Percentiles rank a stretch among this genome's conserved stretches.
These are phyloP conservation scores for Diaporthe helianthi DNA, from an alignment of 2,329 filamentous ascomycete species.

Conservation along the genomic window DNA sequence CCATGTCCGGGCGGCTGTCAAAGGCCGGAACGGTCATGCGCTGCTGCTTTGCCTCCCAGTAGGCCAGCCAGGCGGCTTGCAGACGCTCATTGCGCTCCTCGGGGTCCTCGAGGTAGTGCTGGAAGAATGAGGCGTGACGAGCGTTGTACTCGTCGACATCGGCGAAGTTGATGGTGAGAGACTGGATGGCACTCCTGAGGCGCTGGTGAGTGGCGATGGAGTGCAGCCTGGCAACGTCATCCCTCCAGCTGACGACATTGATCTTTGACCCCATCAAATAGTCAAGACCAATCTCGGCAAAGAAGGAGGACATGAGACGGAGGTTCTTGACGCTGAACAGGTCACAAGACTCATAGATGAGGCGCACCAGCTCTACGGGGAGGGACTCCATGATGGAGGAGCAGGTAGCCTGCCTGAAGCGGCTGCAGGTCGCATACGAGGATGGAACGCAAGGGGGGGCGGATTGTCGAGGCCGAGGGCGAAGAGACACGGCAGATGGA, in stretches of 20 bases:
- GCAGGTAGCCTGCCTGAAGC: conserved; percentile 32
- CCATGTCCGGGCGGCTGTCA: conserved; percentile 44
- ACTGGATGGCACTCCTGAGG: conserved; percentile 50
- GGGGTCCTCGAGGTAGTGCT: conserved; percentile 48
- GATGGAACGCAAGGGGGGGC: neutral
- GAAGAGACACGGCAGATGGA: conserved; percentile 8
- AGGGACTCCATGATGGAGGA: conserved; percentile 39
- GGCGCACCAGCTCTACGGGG: conserved; percentile 50
- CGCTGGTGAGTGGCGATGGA: conserved; percentile 52
- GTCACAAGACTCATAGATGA: conserved; percentile 52
- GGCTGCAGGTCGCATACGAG: conserved; percentile 33
- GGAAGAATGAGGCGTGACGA: conserved; percentile 45
- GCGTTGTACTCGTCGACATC: conserved; percentile 51
- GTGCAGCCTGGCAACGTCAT: conserved; percentile 53
- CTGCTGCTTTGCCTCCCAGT: conserved; percentile 46
- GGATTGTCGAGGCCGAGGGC: conserved; percentile 19
- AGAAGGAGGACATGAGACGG: conserved; percentile 47
- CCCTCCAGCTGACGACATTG: conserved; percentile 51
- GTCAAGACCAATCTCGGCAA: conserved; percentile 52
- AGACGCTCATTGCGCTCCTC: conserved; percentile 47
- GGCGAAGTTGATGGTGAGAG: conserved; percentile 54
- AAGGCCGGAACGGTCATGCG: conserved; percentile 46
- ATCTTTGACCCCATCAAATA: conserved; percentile 52
- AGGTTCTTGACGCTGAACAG: conserved; percentile 48
- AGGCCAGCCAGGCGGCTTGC: conserved; percentile 46